Base-by-base conservation (phyloP, 1,139 yeast species). In the Starmera stellimalicola region DNA sequence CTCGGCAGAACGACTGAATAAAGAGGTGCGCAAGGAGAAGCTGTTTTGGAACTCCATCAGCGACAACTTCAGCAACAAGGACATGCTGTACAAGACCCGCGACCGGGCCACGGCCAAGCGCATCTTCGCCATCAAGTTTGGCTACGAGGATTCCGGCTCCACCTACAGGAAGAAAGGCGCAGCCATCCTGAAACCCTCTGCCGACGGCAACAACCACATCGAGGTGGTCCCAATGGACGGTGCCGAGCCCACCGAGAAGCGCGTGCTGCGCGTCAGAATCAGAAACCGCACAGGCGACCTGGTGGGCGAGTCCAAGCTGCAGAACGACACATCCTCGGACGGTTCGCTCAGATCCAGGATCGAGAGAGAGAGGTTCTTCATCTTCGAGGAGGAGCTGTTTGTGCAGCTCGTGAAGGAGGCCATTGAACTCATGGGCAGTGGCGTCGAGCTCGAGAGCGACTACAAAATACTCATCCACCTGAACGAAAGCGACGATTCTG, bases 121-220 rank as follows among this genome's bases (percentile, higher is more conserved):
- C 30, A 47, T 42, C 33, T 63, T 88, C 29, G 94, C 88, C 2
- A 80, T 88, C 25, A 84, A 83, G 48, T 88, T 82, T 51, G 97
- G 97, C 0, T 91, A 74, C 56, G 91, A 82, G 8, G 96, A 87
- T 54, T 77, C 94, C 0, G 98, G 97, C 0, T 83, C 95, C 1
- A 71, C 67, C 24, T 83, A 73, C 47, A 65, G 54, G 42, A 93
- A 84, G 45, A 70, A 72, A 42, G 96, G 96, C 2, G 60, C 78
- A 29, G 95, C 94, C 0, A 56, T 79, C 1, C 50, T 60, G 22
- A 59, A 54, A 31, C 25, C 25, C 11, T 48, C 51, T 16, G 38
- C 48, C 8, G 30, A 34, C 8, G 45, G 43, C 27, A 48, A 50
- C 6, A 37, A 49, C 19, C 52, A 54, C 31, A 51, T 64, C 15